phyloP scores from a whole-genome alignment of 2,329 filamentous ascomycete genomes.

The Aureobasidium sp. region DNA sequence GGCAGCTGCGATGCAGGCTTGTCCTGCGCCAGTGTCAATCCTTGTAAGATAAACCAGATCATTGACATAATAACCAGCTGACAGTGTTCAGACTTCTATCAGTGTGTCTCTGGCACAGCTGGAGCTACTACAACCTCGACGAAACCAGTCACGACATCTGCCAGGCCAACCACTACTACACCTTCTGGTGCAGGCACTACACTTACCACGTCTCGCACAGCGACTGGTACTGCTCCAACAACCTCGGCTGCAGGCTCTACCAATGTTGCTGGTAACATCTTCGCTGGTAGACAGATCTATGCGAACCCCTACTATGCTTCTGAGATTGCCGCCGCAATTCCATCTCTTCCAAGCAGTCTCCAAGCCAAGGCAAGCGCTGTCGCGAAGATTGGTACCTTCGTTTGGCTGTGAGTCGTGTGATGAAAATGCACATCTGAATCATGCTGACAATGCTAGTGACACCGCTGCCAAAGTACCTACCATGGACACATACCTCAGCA shows the following conservation, averaged over 20 bases:
- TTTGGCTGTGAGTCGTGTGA: background rate
- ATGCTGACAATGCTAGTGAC: constrained; percentile 28
- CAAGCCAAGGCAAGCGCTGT: background rate
- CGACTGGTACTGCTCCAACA: constrained; percentile 13
- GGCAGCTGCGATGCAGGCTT: constrained; percentile 20
- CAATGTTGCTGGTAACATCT: constrained; percentile 40
- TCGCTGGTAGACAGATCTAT: constrained; percentile 44
- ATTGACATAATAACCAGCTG: background rate
- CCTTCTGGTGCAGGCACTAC: constrained; percentile 1
- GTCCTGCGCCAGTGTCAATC: constrained; percentile 19
- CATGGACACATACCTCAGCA: constrained; percentile 41
- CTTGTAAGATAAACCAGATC: constrained; percentile 16
- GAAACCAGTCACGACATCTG: constrained; percentile 17
- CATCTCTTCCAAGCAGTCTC: constrained; percentile 24
- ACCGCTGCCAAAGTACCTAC: constrained; percentile 25
- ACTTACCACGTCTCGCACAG: background rate
- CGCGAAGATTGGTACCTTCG: constrained; percentile 7
- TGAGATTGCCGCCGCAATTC: constrained; percentile 8
- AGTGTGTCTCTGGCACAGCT: constrained; percentile 21
- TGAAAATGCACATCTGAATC: background rate
- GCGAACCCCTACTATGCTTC: constrained; percentile 46
- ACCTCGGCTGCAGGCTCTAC: constrained; percentile 28
- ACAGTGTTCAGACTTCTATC: constrained; percentile 21
- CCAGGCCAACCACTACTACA: constrained; percentile 9
- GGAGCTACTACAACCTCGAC: constrained; percentile 22